Evolutionary conservation across 2,329 filamentous ascomycete genomes (phyloP).

Genomic region (Fusarium nematophilum): DNA sequence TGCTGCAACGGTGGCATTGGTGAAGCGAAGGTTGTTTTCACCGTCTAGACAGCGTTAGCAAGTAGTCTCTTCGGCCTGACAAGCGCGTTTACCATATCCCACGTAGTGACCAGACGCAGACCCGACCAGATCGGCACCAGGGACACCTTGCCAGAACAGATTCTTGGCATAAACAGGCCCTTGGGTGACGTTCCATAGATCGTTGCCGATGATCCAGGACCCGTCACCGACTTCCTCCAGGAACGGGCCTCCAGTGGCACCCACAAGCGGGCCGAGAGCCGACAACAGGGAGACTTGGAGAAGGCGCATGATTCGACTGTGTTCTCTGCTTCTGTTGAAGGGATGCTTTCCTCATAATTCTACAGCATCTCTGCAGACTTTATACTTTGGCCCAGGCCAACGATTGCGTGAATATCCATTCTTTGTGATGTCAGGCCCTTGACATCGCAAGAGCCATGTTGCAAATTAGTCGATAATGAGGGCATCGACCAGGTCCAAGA

Average conservation of each 20-base stretch:
- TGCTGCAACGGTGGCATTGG: slow-evolving; percentile 9
- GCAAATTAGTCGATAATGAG: neutral
- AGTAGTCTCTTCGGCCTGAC: neutral
- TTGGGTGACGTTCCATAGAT: slow-evolving; percentile 27
- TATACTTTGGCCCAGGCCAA: no score
- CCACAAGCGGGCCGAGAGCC: neutral
- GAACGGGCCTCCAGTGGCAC: slow-evolving; percentile 10
- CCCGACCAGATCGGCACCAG: slow-evolving; percentile 15
- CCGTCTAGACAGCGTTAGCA: slow-evolving; percentile 4
- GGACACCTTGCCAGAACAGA: slow-evolving; percentile 22
- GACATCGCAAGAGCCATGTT: neutral
- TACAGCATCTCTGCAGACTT: no score
- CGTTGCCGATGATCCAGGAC: slow-evolving; percentile 24
- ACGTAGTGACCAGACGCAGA: slow-evolving; percentile 20
- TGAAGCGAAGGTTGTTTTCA: slow-evolving; percentile 14
- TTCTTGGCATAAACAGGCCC: slow-evolving; percentile 21
- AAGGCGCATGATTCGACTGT: neutral
- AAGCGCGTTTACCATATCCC: slow-evolving; percentile 14
- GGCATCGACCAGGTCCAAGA: neutral
- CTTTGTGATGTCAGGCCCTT: no score
- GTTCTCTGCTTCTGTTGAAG: neutral
- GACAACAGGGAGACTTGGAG: neutral
- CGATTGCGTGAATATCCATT: no score
- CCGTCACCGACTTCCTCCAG: slow-evolving; percentile 8
- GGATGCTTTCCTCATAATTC: no score